Percentiles rank a stretch among this genome's conserved stretches.
phyloP scores from a whole-genome alignment of 148 eudicot genomes.

The Oxyria digyna region DNA sequence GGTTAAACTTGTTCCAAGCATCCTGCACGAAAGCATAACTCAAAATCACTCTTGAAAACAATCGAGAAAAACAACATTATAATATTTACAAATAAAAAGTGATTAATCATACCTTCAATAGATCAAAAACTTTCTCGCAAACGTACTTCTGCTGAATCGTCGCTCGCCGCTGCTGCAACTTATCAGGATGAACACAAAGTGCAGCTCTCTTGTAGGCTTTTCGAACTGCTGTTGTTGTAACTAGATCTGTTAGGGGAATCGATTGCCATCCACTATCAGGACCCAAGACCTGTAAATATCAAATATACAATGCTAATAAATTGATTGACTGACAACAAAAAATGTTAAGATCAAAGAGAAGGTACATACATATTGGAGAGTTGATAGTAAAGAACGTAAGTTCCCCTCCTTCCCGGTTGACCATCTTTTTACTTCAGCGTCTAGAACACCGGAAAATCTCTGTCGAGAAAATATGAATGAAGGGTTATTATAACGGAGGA shows the following conservation, averaged over 20 bases:
- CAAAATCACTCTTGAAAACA: background rate
- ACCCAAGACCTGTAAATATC: conserved; percentile 58
- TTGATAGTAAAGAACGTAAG: conserved; percentile 86
- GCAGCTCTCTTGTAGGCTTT: conserved; percentile 94
- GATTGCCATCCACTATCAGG: conserved; percentile 92
- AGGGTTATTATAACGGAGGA: background rate
- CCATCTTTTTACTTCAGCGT: conserved; percentile 92
- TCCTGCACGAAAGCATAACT: conserved; percentile 35
- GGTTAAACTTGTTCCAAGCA: conserved; percentile 75
- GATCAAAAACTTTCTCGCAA: conserved; percentile 96
- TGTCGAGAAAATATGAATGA: conserved; percentile 25
- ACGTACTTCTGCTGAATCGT: conserved; percentile 82
- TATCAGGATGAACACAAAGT: conserved; percentile 95
- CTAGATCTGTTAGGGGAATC: conserved; percentile 62
- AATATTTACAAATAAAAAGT: background rate
- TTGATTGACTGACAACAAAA: background rate
- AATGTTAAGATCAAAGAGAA: background rate
- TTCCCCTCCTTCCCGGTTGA: conserved; percentile 88
- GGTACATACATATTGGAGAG: conserved; percentile 78
- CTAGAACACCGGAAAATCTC: conserved; percentile 65
- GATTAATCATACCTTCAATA: conserved; percentile 48
- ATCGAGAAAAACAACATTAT: background rate
- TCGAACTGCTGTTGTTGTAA: conserved; percentile 69
- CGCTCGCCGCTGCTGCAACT: conserved; percentile 94
- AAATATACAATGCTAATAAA: conserved; percentile 3